phyloP scores from a whole-genome alignment of 345 rosid species.

The Pugionium dolabratum region DNA sequence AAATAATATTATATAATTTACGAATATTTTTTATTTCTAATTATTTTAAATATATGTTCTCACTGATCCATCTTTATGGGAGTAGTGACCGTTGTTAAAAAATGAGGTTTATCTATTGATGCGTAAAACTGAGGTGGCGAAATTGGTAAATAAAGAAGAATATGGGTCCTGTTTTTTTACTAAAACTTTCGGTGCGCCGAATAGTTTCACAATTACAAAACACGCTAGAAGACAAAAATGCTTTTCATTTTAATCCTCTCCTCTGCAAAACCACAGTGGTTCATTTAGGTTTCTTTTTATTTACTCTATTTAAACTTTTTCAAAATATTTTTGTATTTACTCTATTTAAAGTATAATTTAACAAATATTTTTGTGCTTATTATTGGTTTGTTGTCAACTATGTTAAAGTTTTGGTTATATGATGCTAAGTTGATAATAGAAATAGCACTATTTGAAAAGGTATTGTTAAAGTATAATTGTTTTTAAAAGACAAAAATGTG shows the following conservation, averaged over 20 bases:
- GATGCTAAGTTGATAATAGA: too few relatives aligned
- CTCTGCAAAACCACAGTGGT: slow-evolving; percentile 11
- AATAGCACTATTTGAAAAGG: too few relatives aligned
- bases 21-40: too few relatives aligned
- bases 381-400: too few relatives aligned
- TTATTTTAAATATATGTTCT: too few relatives aligned
- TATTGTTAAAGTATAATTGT: too few relatives aligned
- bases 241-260: slow-evolving; percentile 16
- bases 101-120: slow-evolving; percentile 2
- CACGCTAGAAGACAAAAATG: slow-evolving; percentile 29
- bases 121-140: slow-evolving; percentile 38
- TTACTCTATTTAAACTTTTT: not conserved
- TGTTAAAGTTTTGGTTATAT: too few relatives aligned
- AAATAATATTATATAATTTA: too few relatives aligned
- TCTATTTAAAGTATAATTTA: too few relatives aligned
- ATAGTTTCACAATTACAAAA: not conserved
- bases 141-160: slow-evolving; percentile 16
- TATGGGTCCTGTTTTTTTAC: slow-evolving; percentile 19
- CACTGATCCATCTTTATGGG: slow-evolving; percentile 3
- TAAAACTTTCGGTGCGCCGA: slow-evolving; percentile 35
- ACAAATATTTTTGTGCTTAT: too few relatives aligned
- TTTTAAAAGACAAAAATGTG: too few relatives aligned
- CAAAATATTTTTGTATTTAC: too few relatives aligned
- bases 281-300: not conserved
- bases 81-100: slow-evolving; percentile 34